Base-by-base conservation (phyloP, 176 grass and related monocot genomes). In the Juncus inflexus region DNA sequence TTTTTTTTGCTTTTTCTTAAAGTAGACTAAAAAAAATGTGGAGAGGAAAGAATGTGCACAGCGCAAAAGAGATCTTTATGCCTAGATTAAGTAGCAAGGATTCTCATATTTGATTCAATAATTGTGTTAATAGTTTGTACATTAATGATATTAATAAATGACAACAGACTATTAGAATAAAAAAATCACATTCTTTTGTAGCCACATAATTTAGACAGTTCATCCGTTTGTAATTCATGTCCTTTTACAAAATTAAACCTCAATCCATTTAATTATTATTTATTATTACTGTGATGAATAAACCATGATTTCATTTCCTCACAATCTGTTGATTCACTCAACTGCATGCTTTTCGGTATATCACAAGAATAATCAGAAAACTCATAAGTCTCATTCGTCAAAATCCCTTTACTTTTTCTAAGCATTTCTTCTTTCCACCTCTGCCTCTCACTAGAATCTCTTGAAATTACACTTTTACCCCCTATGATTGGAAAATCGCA, bases 351-450 rank as follows among this genome's bases (percentile, higher is more conserved):
- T 54, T 58, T 67, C 40, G 53, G 15, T 70, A 58, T 60, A 37
- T 10, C 12, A 0, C 40, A 42, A 58, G 72, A 70, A 2, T 51
- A 65, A 3, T 10, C n/a, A 9, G 10, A 64, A 57, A 65, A 39
- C 0, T 9, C 43, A 9, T 75, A 42, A 43, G 0, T 51, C 65
- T 58, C 45, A 7, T 65, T 38, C 13, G 35, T 45, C 36, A 6
- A 64, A 73, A 71, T 47, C 9, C 69, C 66, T 86, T 79, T 76
- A 58, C 62, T 71, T 42, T 63, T 77, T 77, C 43, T 84, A 35
- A 63, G 63, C 87, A 91, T 88, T 61, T 91, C 75, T 55, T 86
- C 63, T 79, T 89, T 91, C 92, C 92, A 97, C 51, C 55, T 91
- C n/a, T 83, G 79, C 55, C 82, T 79, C 16, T 63, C 77, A 61